phyloP scores from a whole-genome alignment of 148 eudicot genomes.

The Silene uniflora region DNA sequence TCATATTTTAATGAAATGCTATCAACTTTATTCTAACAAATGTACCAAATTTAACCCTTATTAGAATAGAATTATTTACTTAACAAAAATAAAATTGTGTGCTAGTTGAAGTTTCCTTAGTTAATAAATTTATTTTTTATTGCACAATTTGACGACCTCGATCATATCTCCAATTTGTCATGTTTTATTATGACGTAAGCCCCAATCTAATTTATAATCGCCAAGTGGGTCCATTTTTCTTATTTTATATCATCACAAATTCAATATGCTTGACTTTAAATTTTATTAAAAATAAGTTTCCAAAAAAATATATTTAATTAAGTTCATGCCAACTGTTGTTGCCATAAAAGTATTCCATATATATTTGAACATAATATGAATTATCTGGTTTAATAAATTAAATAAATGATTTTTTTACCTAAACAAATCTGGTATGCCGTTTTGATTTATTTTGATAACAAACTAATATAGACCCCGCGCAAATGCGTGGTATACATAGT shows the following conservation, averaged over 20 bases:
- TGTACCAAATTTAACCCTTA: no score
- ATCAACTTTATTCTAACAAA: no score
- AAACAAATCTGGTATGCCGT: background rate
- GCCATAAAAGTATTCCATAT: background rate
- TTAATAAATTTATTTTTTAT: background rate
- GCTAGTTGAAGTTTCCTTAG: background rate
- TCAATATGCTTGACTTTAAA: background rate
- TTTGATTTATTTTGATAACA: conserved; percentile 18
- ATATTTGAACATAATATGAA: background rate
- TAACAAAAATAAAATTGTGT: conserved; percentile 27
- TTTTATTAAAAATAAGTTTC: no score
- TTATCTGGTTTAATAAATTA: conserved; percentile 4
- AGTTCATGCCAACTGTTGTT: background rate
- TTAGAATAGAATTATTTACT: conserved; percentile 19
- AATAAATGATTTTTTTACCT: background rate
- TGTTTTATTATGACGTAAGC: conserved; percentile 1
- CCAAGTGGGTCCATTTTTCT: background rate
- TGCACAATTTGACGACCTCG: background rate
- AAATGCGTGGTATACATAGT: no score
- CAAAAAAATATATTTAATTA: background rate
- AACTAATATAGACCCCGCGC: no score
- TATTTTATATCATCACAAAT: background rate
- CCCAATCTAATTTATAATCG: background rate
- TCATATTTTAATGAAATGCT: no score
- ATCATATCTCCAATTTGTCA: background rate